Evolutionary conservation across 495 filamentous ascomycete species (phyloP).

Genomic region (Neurospora sp.): DNA sequence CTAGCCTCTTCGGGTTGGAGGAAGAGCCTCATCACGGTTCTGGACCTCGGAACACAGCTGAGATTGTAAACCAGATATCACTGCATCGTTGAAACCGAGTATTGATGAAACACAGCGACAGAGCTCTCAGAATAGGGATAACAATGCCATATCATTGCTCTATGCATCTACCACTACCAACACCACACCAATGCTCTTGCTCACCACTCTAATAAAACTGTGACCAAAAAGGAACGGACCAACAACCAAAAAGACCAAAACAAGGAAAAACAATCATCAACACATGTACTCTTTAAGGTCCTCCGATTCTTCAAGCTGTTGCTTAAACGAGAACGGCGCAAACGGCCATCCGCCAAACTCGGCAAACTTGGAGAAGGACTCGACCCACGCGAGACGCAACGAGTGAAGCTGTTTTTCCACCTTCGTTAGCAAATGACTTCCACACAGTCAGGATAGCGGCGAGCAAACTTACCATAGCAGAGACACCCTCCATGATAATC

Average conservation of each 20-base stretch:
- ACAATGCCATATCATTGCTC: not conserved
- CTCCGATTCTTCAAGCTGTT: constrained; percentile 75
- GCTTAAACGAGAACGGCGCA: constrained; percentile 83
- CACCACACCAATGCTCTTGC: not conserved
- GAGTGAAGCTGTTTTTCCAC: constrained; percentile 54
- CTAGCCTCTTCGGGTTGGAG: not conserved
- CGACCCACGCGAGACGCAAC: constrained; percentile 94
- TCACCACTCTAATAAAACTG: not conserved
- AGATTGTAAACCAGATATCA: not conserved
- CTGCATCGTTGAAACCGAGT: not conserved
- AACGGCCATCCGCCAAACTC: constrained; percentile 90
- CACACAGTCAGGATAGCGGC: not conserved
- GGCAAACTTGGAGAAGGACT: constrained; percentile 99
- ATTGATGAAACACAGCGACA: too few relatives aligned
- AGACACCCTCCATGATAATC: constrained; percentile 44
- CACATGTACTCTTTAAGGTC: constrained; percentile 36
- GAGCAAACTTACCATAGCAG: constrained; percentile 34
- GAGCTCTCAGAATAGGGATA: not conserved
- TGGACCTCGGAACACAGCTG: not conserved
- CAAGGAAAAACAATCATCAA: constrained; percentile 8
- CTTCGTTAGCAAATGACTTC: not conserved
- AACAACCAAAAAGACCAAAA: not conserved
- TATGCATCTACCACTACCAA: not conserved
- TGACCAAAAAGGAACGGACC: not conserved
- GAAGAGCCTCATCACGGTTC: not conserved